phyloP scores from a whole-genome alignment of 179 eudicot genomes.

The Carnegiea gigantea region DNA sequence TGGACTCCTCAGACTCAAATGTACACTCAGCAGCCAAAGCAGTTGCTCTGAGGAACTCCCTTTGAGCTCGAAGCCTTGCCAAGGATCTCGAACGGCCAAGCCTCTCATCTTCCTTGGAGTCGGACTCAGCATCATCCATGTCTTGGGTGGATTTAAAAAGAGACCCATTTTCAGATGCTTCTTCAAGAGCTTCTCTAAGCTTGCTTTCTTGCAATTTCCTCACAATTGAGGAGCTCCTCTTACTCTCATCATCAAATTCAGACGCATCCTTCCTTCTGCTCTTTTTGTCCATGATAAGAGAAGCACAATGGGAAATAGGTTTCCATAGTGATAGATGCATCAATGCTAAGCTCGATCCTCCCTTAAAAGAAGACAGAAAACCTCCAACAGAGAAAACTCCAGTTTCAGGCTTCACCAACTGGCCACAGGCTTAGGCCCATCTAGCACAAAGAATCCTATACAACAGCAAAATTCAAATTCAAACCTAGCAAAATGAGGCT shows the following conservation, averaged over 20 bases:
- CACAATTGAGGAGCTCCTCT: constrained; percentile 59
- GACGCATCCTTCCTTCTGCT: constrained; percentile 69
- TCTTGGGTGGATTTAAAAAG: constrained; percentile 63
- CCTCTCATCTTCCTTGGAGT: constrained; percentile 58
- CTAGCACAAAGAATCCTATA: constrained; percentile 6
- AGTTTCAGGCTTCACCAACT: constrained; percentile 8
- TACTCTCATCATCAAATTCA: constrained; percentile 46
- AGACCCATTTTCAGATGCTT: constrained; percentile 98
- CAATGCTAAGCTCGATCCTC: constrained; percentile 29
- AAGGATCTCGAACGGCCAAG: constrained; percentile 85
- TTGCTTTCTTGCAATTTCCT: constrained; percentile 75
- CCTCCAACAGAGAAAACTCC: background rate
- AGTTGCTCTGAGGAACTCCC: constrained; percentile 87
- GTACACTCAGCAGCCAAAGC: constrained; percentile 88
- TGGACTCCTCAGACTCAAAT: constrained; percentile 67
- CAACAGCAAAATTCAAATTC: constrained; percentile 14
- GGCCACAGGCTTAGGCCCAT: constrained; percentile 7
- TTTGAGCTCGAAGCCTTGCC: constrained; percentile 76
- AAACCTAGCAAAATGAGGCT: background rate
- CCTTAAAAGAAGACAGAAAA: constrained; percentile 3
- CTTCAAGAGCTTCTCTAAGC: constrained; percentile 95
- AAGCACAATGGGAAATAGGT: constrained; percentile 86
- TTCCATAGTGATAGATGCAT: constrained; percentile 99
- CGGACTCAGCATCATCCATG: constrained; percentile 48
- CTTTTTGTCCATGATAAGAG: constrained; percentile 77